Conservation (phyloP, 805 yeast genomes). For the Metschnikowia amazonensis region DNA sequence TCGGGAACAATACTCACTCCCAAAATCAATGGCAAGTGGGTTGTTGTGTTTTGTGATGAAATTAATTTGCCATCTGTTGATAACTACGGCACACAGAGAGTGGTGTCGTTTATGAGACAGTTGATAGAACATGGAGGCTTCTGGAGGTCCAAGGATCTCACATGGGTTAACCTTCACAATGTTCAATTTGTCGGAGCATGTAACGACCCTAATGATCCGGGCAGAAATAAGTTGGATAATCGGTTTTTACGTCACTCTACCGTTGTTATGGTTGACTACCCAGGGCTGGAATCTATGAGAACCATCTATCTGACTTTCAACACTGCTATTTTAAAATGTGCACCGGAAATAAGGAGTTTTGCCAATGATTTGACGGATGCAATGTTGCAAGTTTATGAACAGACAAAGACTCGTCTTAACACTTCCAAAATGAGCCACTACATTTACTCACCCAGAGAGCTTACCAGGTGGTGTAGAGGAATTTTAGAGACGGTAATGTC, state of each 20-base stretch:
- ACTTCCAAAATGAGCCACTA: slow-evolving; percentile 51
- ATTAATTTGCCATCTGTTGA: slow-evolving; percentile 77
- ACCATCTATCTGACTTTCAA: slow-evolving; percentile 66
- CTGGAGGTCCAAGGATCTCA: slow-evolving; percentile 56
- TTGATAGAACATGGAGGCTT: slow-evolving; percentile 72
- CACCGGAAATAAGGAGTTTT: slow-evolving; percentile 59
- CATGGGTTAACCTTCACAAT: slow-evolving; percentile 63
- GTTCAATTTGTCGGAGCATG: slow-evolving; percentile 94
- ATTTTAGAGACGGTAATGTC: slow-evolving; percentile 48
- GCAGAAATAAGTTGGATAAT: slow-evolving; percentile 54
- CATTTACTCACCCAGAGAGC: slow-evolving; percentile 82
- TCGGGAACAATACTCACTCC: slow-evolving; percentile 59
- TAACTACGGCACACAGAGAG: slow-evolving; percentile 66
- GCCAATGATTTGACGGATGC: slow-evolving; percentile 51
- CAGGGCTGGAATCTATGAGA: slow-evolving; percentile 54
- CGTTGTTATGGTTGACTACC: slow-evolving; percentile 74
- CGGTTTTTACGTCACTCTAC: slow-evolving; percentile 67
- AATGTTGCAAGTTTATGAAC: slow-evolving; percentile 60
- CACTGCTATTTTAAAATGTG: slow-evolving; percentile 51
- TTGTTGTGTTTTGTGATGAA: slow-evolving; percentile 88
- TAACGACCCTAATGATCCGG: slow-evolving; percentile 81
- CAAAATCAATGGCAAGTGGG: slow-evolving; percentile 56
- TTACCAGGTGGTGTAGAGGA: slow-evolving; percentile 86
- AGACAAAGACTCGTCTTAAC: slow-evolving; percentile 41
- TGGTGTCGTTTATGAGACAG: slow-evolving; percentile 69